phyloP scores from a whole-genome alignment of 306 rosid species.

The Herpetospermum pedunculosum region DNA sequence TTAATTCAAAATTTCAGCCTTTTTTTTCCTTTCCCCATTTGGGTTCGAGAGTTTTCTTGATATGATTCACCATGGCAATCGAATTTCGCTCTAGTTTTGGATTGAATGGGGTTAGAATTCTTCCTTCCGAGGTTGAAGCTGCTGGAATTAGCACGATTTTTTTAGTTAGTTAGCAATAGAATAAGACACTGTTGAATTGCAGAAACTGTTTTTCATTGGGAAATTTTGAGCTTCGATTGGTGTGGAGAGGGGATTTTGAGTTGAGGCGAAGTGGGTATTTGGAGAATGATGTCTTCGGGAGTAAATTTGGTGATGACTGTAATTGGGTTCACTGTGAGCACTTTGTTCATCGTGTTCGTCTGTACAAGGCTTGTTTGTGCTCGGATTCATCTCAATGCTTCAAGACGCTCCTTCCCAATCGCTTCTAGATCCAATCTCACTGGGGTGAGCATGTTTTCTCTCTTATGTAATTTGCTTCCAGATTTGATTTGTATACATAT shows the following conservation, averaged over 20 bases:
- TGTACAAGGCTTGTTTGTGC: constrained; percentile 88
- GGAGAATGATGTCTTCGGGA: constrained; percentile 66
- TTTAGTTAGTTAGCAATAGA: neutral
- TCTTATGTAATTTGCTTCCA: neutral
- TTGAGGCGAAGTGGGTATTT: neutral
- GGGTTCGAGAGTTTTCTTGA: neutral
- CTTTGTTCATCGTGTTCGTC: constrained; percentile 82
- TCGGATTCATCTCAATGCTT: constrained; percentile 68
- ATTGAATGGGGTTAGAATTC: neutral
- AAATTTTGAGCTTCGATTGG: constrained; percentile 7
- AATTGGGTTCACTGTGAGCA: constrained; percentile 88
- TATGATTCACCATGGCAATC: neutral
- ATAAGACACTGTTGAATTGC: constrained; percentile 2
- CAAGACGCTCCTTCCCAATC: constrained; percentile 60
- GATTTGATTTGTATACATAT: neutral
- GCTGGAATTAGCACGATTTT: constrained; percentile 3
- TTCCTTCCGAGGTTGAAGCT: neutral
- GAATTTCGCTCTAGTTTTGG: neutral
- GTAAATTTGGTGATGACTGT: constrained; percentile 91
- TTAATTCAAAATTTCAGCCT: neutral
- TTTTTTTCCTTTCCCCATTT: neutral
- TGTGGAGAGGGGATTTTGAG: neutral
- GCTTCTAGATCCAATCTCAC: constrained; percentile 79
- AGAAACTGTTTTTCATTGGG: constrained; percentile 2
- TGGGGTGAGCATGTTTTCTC: constrained; percentile 25